Percentiles rank a stretch among this genome's conserved stretches.
These are phyloP conservation scores for Fraxinus anomala DNA, from an alignment of 257 asterid genomes.

Conservation along the genomic window DNA sequence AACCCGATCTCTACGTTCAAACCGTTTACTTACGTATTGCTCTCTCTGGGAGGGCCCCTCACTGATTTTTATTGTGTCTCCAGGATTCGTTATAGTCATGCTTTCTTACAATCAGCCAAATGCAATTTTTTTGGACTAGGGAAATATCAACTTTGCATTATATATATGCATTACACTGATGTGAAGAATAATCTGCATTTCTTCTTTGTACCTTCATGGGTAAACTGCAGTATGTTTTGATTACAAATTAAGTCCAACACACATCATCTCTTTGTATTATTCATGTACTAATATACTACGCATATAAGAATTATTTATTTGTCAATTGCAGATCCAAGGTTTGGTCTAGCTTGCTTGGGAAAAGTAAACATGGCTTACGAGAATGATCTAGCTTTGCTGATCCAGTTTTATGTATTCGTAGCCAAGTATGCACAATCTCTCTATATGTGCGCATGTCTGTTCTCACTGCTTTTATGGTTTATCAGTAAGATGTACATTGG, in stretches of 20 bases:
- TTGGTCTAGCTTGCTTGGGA: slow-evolving; percentile 85
- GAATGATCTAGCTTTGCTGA: slow-evolving; percentile 80
- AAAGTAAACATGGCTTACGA: slow-evolving; percentile 68
- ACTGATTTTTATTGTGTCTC: too few relatives aligned
- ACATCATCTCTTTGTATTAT: background rate
- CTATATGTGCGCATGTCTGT: background rate
- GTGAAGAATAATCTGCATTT: background rate
- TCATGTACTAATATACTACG: background rate
- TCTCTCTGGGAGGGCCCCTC: too few relatives aligned
- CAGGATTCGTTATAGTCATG: background rate
- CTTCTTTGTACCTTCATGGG: background rate
- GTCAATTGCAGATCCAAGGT: slow-evolving; percentile 66
- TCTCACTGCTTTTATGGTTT: background rate
- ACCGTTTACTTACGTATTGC: too few relatives aligned
- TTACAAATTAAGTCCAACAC: slow-evolving; percentile 13
- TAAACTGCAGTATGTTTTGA: background rate
- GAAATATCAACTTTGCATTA: background rate
- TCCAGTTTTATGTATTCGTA: slow-evolving; percentile 73
- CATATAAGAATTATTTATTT: slow-evolving; percentile 15
- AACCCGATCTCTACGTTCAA: too few relatives aligned
- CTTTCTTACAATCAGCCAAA: background rate
- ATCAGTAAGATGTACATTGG: background rate
- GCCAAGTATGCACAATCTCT: slow-evolving; percentile 56
- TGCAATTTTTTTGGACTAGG: background rate
- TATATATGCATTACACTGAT: background rate